Conservation (phyloP, 2,329 filamentous ascomycete genomes). For the Colletotrichum scovillei region DNA sequence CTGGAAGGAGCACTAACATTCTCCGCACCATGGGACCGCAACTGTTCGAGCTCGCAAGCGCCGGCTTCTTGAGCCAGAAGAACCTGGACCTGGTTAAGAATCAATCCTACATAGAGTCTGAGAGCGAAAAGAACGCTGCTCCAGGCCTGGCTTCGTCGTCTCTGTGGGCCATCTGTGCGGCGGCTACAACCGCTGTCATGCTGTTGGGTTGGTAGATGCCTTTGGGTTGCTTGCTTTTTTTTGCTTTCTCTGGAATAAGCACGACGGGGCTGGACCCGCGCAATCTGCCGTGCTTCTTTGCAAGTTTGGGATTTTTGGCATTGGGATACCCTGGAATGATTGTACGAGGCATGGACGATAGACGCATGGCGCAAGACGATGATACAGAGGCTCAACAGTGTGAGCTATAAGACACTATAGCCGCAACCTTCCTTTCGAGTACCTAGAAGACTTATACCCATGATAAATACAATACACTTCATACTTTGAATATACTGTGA, state of each 20-base stretch:
- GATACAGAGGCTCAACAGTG: conserved; percentile 5
- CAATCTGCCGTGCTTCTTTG: conserved; percentile 14
- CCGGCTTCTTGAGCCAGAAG: conserved; percentile 50
- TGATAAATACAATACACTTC: conserved; percentile 6
- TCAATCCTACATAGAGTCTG: conserved; percentile 36
- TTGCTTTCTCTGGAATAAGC: neutral
- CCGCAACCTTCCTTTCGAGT: neutral
- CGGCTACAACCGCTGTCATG: neutral
- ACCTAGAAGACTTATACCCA: conserved; percentile 27
- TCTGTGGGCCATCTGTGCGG: conserved; percentile 11
- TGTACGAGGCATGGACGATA: conserved; percentile 11
- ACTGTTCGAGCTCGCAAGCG: conserved; percentile 58
- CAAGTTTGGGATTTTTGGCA: conserved; percentile 22
- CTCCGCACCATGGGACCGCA: conserved; percentile 62
- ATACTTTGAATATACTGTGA: neutral
- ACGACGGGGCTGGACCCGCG: conserved; percentile 34
- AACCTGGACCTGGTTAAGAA: conserved; percentile 36
- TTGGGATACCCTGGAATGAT: conserved; percentile 36
- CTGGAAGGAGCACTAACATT: conserved; percentile 69
- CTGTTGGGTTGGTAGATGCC: conserved; percentile 9
- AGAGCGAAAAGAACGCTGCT: conserved; percentile 33
- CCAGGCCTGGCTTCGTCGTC: conserved; percentile 1
- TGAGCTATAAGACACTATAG: neutral
- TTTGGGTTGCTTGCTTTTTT: neutral
- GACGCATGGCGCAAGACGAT: conserved; percentile 39